Evolutionary conservation across 768 basidiomycete species (phyloP), one percentile per base, ranked within the genome.

Genomic region (Fistulinella prunicolor): DNA sequence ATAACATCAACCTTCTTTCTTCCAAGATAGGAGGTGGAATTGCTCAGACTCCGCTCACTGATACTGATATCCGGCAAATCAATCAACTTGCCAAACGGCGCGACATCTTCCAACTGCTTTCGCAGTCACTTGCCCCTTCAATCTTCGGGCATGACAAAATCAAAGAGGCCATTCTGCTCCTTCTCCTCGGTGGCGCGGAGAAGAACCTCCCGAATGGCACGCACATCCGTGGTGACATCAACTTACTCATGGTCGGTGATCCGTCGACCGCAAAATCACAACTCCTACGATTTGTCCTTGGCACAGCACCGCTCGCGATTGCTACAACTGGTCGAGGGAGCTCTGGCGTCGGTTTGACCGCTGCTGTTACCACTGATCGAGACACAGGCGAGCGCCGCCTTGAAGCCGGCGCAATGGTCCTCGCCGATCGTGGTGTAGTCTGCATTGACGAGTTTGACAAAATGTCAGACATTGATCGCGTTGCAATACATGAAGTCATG

Each of bases 381-480:
- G 96, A 99, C 63, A 98, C 96, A 14, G 95, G 94, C 44, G 96
- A 99, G 64, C 83, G 96, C 50, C 76, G 96, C 53, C 80, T 99
- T 42, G 96, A 99, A 73, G 96, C 96, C 4, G 96, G 96, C 37
- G 96, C 96, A 12, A 99, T 99, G 96, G 96, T 99, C 45, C 85
- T 99, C 50, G 96, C 96, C 23, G 96, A 99, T 69, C 85, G 95
- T 58, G 96, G 96, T 16, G 94, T 99, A 19, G 95, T 99, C 38
- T 99, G 96, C 68, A 98, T 99, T 59, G 96, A 99, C 69, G 96
- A 99, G 70, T 99, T 99, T 62, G 96, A 99, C 79, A 99, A 99
- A 69, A 98, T 99, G 96, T 94, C 92, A 22, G 96, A 99, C 64
- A 80, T 98, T 56, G 96, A 99, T 72, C 83, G 96, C 56, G 95